Percentiles rank a stretch among this genome's conserved stretches.
These are phyloP conservation scores for Teunomyces stri DNA, from an alignment of 805 yeast species.

Conservation along the genomic window DNA sequence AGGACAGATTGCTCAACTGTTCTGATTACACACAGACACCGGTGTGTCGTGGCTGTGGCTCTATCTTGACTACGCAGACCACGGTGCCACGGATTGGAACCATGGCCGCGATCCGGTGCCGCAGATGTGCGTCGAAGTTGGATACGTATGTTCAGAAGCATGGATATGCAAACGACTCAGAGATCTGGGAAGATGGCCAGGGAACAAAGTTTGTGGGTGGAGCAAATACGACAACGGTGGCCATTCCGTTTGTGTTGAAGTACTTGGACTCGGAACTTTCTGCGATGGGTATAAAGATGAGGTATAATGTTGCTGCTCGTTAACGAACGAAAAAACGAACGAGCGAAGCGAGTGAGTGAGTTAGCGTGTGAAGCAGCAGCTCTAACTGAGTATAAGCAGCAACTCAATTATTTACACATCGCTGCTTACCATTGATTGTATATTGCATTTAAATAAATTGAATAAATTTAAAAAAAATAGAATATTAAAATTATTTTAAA, in stretches of 20 bases:
- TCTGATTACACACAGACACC: conserved; percentile 93
- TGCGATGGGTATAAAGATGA: conserved; percentile 96
- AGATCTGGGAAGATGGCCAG: conserved; percentile 96
- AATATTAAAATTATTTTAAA: too few relatives aligned
- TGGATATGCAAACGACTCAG: conserved; percentile 59
- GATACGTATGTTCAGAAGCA: conserved; percentile 52
- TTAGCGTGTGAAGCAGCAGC: too few relatives aligned
- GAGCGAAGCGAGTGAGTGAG: too few relatives aligned
- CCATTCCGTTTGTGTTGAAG: conserved; percentile 93
- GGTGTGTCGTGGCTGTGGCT: conserved; percentile 90
- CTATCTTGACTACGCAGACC: conserved; percentile 82
- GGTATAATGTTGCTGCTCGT: conserved; percentile 64
- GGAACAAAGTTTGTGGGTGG: conserved; percentile 93
- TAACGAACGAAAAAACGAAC: neutral
- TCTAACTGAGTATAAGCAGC: too few relatives aligned
- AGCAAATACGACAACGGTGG: conserved; percentile 88
- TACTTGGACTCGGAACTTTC: conserved; percentile 92
- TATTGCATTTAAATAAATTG: neutral
- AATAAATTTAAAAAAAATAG: neutral
- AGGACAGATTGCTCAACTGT: conserved; percentile 91
- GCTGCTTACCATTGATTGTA: too few relatives aligned
- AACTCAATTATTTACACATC: too few relatives aligned
- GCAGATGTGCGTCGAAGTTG: conserved; percentile 80
- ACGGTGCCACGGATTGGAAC: conserved; percentile 91
- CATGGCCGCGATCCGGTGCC: conserved; percentile 74